These are phyloP conservation scores for Andrographis paniculata DNA, from an alignment of 305 asterid species.

Conservation along the genomic window DNA sequence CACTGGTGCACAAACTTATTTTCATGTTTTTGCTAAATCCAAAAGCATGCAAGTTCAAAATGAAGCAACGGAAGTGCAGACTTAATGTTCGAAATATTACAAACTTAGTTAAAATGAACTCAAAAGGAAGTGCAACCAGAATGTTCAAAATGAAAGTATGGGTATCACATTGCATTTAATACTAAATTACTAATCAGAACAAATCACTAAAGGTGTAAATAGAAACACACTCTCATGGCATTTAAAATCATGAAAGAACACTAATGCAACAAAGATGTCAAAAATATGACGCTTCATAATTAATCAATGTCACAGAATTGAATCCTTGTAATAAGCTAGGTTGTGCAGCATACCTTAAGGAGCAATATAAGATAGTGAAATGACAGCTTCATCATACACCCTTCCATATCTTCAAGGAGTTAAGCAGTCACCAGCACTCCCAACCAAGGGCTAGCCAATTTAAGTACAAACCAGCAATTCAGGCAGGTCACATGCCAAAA, in stretches of 20 bases:
- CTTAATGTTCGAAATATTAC: too few relatives aligned
- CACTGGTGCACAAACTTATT: constrained; percentile 1
- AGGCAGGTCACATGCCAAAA: too few relatives aligned
- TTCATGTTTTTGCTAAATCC: too few relatives aligned
- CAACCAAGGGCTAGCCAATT: constrained; percentile 5
- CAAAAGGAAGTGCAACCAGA: constrained; percentile 1
- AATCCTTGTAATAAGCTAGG: constrained; percentile 14
- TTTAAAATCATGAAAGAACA: neutral
- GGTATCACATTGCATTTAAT: too few relatives aligned
- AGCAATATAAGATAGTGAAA: neutral
- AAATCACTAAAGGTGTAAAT: too few relatives aligned
- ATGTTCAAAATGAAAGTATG: too few relatives aligned
- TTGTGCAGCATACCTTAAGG: constrained; percentile 16
- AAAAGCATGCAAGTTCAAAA: too few relatives aligned
- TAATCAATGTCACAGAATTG: neutral
- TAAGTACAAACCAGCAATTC: neutral
- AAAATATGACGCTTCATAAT: neutral
- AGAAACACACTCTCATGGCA: too few relatives aligned
- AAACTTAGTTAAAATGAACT: too few relatives aligned
- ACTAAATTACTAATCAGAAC: too few relatives aligned
- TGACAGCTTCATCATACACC: constrained; percentile 1
- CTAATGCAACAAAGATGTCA: neutral
- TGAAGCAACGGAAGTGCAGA: too few relatives aligned
- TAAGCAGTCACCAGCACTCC: constrained; percentile 15
- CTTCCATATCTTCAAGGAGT: constrained; percentile 8